Percentiles rank a stretch among this genome's conserved stretches.
Evolutionary conservation across 805 yeast species (phyloP).

Genomic region (Sugiyamaella boreocaroliniensis): DNA sequence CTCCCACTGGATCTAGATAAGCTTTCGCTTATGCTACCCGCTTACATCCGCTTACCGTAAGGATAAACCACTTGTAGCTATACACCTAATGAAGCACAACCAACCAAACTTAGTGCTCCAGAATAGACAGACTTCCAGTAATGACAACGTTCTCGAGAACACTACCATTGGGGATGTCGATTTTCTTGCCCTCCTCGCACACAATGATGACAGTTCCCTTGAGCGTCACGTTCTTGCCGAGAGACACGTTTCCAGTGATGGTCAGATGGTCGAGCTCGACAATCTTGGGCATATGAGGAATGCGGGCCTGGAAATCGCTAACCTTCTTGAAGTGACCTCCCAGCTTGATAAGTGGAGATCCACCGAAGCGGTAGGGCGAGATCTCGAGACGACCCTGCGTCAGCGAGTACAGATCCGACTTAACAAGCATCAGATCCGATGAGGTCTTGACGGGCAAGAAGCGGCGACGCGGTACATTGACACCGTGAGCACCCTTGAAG

Average conservation of each 20-base stretch:
- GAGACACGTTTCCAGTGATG: constrained; percentile 89
- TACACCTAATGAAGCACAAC: background rate
- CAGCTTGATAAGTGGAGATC: constrained; percentile 88
- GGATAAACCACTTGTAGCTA: background rate
- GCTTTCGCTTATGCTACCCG: background rate
- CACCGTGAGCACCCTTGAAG: constrained; percentile 92
- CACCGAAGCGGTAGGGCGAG: constrained; percentile 81
- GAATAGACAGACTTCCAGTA: constrained; percentile 90
- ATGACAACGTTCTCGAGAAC: constrained; percentile 93
- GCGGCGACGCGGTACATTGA: constrained; percentile 95
- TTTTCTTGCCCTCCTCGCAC: constrained; percentile 93
- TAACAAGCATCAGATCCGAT: constrained; percentile 88
- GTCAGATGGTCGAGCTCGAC: constrained; percentile 96
- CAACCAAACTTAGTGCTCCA: constrained; percentile 60
- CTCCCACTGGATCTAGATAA: background rate
- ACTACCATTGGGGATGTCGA: constrained; percentile 96
- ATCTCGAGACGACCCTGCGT: constrained; percentile 86
- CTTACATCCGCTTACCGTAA: background rate
- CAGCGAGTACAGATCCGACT: constrained; percentile 85
- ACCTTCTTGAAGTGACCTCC: constrained; percentile 97
- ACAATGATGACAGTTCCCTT: constrained; percentile 98
- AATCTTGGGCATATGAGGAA: constrained; percentile 92
- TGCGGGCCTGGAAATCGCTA: constrained; percentile 78
- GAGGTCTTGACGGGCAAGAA: constrained; percentile 98
- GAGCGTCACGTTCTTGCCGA: constrained; percentile 84